phyloP scores from a whole-genome alignment of 2,329 filamentous ascomycete species.

The Didymella pinodella region DNA sequence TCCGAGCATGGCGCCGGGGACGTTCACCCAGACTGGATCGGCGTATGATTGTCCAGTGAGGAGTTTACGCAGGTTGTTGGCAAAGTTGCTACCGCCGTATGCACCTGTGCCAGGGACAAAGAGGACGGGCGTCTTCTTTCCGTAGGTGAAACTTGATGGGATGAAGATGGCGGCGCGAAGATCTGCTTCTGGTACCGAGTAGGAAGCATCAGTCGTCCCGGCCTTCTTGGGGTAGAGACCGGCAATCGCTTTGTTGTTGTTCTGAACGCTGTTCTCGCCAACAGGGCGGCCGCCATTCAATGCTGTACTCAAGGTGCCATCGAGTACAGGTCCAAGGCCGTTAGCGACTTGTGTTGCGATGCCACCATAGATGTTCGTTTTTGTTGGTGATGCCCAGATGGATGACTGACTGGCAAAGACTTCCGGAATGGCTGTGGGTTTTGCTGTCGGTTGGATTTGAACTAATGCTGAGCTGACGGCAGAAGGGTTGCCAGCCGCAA shows the following conservation, averaged over 20 bases:
- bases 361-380: conserved; percentile 27
- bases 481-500: conserved; percentile 23
- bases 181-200: conserved; percentile 56
- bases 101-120: conserved; percentile 63
- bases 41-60: conserved; percentile 42
- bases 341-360: conserved; percentile 35
- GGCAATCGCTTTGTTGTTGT: conserved; percentile 30
- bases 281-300: conserved; percentile 25
- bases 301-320: conserved; percentile 26
- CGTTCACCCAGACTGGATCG: conserved; percentile 62
- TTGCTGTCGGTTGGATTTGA: conserved; percentile 24
- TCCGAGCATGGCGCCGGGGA: conserved; percentile 57
- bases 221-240: conserved; percentile 51
- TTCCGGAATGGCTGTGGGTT: conserved; percentile 29
- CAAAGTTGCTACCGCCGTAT: conserved; percentile 57
- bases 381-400: conserved; percentile 30
- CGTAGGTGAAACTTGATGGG: conserved; percentile 55
- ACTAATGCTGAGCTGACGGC: conserved; percentile 26
- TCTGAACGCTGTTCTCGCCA: conserved; percentile 36
- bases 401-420: conserved; percentile 18
- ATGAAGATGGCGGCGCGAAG: conserved; percentile 64
- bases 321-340: conserved; percentile 28
- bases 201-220: conserved; percentile 56
- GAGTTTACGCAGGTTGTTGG: conserved; percentile 60
- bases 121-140: conserved; percentile 59